Evolutionary conservation across 768 basidiomycete species (phyloP).

Genomic region (Dioszegia aurantiaca): DNA sequence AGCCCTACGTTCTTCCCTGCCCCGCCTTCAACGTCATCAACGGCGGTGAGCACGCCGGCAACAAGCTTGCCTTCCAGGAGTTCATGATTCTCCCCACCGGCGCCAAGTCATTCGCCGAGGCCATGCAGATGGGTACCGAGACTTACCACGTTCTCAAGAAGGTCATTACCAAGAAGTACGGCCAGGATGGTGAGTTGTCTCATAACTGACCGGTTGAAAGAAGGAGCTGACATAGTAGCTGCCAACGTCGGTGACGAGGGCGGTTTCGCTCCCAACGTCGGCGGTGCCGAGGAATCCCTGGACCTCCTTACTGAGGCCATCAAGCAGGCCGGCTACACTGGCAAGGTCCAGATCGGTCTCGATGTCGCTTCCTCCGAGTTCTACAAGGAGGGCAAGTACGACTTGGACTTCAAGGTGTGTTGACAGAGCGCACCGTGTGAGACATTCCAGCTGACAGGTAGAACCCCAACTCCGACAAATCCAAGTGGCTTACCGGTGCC

Average conservation of each 20-base stretch:
- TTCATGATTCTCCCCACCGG: constrained; percentile 99
- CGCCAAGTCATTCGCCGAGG: constrained; percentile 85
- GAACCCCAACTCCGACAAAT: constrained; percentile 97
- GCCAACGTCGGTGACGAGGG: constrained; percentile 99
- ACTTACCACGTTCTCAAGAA: constrained; percentile 98
- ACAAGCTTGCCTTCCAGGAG: constrained; percentile 99
- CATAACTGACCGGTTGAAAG: background rate
- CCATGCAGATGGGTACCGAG: constrained; percentile 95
- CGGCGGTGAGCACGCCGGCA: constrained; percentile 98
- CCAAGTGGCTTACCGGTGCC: constrained; percentile 89
- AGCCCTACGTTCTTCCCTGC: constrained; percentile 84
- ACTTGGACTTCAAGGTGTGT: constrained; percentile 64
- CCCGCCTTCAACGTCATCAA: constrained; percentile 99
- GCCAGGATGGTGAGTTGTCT: constrained; percentile 77
- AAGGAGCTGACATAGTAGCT: constrained; percentile 57
- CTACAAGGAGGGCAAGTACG: constrained; percentile 99
- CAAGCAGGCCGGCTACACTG: constrained; percentile 96
- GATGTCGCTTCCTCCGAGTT: constrained; percentile 99
- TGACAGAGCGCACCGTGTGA: background rate
- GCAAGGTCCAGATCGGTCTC: constrained; percentile 97
- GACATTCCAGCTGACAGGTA: constrained; percentile 54
- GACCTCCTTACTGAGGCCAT: constrained; percentile 94
- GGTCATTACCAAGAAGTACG: constrained; percentile 98
- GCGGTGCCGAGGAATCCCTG: constrained; percentile 93
- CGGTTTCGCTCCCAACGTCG: constrained; percentile 98